These are phyloP conservation scores for Tillandsia fasciculata DNA, from an alignment of 176 grass and related monocot species.

Conservation along the genomic window DNA sequence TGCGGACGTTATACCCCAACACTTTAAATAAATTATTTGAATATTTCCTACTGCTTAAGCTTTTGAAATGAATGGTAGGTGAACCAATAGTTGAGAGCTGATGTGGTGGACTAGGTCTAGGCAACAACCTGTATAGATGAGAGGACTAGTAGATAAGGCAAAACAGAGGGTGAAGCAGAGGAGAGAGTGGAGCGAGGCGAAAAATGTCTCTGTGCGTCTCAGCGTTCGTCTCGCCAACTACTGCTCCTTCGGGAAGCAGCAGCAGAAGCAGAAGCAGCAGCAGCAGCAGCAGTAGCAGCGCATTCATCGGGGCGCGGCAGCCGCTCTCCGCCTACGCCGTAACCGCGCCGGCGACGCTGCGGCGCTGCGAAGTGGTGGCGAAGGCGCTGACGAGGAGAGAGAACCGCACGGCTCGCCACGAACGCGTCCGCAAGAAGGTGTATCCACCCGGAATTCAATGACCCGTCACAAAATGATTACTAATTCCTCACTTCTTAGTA, in stretches of 20 bases:
- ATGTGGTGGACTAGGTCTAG: no score
- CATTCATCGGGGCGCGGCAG: slow-evolving; percentile 1
- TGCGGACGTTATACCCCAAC: no score
- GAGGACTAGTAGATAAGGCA: not conserved
- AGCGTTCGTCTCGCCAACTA: not conserved
- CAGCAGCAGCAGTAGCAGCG: not conserved
- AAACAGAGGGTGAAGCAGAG: not conserved
- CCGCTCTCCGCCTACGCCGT: not conserved
- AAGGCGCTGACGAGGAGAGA: slow-evolving; percentile 55
- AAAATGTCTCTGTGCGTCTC: not conserved
- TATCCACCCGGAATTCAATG: no score
- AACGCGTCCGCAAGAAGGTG: slow-evolving; percentile 84
- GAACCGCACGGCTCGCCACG: slow-evolving; percentile 62
- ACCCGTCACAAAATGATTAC: not conserved
- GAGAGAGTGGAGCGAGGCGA: not conserved
- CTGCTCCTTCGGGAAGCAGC: no score
- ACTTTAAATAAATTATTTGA: no score
- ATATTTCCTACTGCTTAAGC: no score
- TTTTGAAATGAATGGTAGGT: no score
- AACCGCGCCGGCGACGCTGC: slow-evolving; percentile 9
- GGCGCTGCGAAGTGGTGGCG: slow-evolving; percentile 28
- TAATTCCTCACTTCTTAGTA: not conserved
- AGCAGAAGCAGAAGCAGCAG: not conserved
- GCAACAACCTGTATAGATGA: not conserved
- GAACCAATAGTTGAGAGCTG: no score